Evolutionary conservation across 179 eudicot genomes (phyloP), one percentile per base, ranked within the genome.

Genomic region (Amaranthus tricolor): DNA sequence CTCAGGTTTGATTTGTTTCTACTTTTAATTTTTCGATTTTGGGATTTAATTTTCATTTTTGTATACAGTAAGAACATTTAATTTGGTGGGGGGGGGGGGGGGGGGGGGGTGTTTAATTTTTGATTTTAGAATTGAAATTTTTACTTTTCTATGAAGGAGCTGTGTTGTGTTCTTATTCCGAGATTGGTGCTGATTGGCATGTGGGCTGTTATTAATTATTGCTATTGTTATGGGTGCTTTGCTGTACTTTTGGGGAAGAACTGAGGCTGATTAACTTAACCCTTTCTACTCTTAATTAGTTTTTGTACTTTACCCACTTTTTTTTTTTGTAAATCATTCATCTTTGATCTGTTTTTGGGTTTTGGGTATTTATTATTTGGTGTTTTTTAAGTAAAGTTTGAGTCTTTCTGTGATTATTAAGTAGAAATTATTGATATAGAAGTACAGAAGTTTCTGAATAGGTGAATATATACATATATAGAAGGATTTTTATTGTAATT

Each of bases 191-290:
- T 77, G 76, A 72, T 78, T 68, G 78, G 60, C 78, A 78, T 75
- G 82, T 78, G 80, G 76, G 66, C 59, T 48, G 56, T 51, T 72
- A 65, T 78, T 77, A 77, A 71, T 83, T 85, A 76, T 80, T 75
- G 72, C 72, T 31, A 31, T 31, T 31, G 40, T 31, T 78, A 82
- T 79, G 86, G 85, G 51, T 78, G 73, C 86, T 51, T 77, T 53
- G 62, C 68, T 73, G 79, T 76, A 66, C 74, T 66, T 76, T 45
- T 76, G 78, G 83, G 84, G 74, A 48, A 48, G 66, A 74, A 62
- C 70, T 52, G 62, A 80, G 66, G 79, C 65, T 78, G 80, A 82
- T 77, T 74, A 31, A 82, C 66, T 69, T 45, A 63, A 57, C 9
- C 45, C 15, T 31, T 4, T 17, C 44, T 15, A 63, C 21, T 7